phyloP scores from a whole-genome alignment of 306 rosid species.

The Corylus avellana region DNA sequence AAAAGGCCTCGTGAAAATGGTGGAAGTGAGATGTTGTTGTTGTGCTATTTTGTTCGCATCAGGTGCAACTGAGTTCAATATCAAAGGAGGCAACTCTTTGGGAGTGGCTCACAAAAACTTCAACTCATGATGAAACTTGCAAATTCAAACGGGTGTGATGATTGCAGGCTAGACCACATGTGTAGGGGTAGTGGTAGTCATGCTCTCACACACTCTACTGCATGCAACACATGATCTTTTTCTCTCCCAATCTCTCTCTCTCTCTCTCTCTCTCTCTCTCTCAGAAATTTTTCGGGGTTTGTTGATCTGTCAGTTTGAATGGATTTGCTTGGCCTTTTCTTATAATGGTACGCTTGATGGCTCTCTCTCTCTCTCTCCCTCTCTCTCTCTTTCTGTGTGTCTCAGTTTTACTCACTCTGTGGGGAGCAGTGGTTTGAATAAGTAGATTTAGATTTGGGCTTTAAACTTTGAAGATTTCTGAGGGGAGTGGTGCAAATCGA shows the following conservation, averaged over 20 bases:
- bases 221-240: slow-evolving; percentile 29
- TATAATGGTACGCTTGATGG: slow-evolving; percentile 22
- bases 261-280: slow-evolving; percentile 24
- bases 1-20: too few species aligned
- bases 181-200: slow-evolving; percentile 28
- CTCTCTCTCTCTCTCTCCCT: slow-evolving; percentile 22
- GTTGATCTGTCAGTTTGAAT: slow-evolving; percentile 51
- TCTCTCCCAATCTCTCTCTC: slow-evolving; percentile 21
- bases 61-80: not conserved
- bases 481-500: slow-evolving; percentile 25
- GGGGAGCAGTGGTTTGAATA: slow-evolving; percentile 44
- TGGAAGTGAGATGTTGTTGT: not conserved
- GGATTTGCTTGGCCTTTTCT: slow-evolving; percentile 60
- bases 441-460: slow-evolving; percentile 51
- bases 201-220: slow-evolving; percentile 28
- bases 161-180: slow-evolving; percentile 40
- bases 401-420: slow-evolving; percentile 29
- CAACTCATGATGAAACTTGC: not conserved
- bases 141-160: slow-evolving; percentile 36
- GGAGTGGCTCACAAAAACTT: not conserved
- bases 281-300: slow-evolving; percentile 37
- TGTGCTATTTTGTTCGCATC: too few species aligned
- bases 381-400: slow-evolving; percentile 5
- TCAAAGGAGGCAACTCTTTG: not conserved
- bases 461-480: slow-evolving; percentile 32